Base-by-base conservation (phyloP, 805 yeast genomes). In the Candida quercuum region DNA sequence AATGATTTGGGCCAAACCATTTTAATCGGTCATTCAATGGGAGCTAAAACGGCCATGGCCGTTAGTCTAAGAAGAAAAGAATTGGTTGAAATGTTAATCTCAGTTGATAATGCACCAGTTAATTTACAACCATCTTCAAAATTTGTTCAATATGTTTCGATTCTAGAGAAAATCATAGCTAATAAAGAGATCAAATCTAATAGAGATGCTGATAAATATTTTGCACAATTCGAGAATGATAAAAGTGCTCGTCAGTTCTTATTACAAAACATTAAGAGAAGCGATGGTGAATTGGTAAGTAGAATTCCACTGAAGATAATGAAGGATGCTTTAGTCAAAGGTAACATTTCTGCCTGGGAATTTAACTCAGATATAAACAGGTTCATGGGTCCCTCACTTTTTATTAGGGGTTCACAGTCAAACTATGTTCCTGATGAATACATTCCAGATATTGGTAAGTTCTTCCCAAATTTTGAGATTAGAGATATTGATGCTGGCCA, bases 31-130 rank as follows among this genome's bases (percentile, higher is more conserved):
- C 93, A 84, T 56, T 82, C 91, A 0, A 82, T 86, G 93, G 99
- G 99, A 6, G 99, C 95, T 5, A 89, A 91, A 53, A 74, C 91
- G 0, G 96, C 82, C 6, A 89, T 91, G 97, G 88, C 93, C 0
- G 66, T 84, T 5, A 81, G 86, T 0, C 63, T 93, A 40, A 66
- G 87, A 35, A 66, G 73, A 17, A 91, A 89, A 0, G 72, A 74
- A 1, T 48, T 79, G 10, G 78, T 80, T 6, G 66, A 74, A 12
- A 68, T 78, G 62, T 51, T 88, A 33, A 74, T 89, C 4, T 66
- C 87, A 6, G 95, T 93, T 6, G 99, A 91, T 52, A 91, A 89
- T 56, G 86, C 96, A 0, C 98, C 99, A 0, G 75, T 87, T 1
- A 78, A 78, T 41, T 66, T 78, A 29, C 63, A 76, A 0, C 71